Conservation (phyloP, 1,284 basidiomycete species). For the Papiliotrema flavescens region DNA sequence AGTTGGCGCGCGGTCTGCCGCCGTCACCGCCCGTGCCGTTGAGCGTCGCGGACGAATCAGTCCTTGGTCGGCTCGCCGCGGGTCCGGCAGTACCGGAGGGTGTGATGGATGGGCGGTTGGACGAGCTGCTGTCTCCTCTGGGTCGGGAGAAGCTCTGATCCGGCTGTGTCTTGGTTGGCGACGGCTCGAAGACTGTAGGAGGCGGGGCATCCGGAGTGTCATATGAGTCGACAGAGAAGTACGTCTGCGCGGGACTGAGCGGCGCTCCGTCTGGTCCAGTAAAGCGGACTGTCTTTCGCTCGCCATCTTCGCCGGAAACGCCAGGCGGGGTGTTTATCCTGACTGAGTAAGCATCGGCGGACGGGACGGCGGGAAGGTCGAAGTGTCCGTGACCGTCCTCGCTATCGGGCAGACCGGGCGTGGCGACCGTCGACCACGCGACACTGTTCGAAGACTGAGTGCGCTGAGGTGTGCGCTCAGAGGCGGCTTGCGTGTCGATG, state of each 20-base stretch:
- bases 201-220: constrained; percentile 39
- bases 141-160: neutral
- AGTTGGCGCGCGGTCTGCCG: neutral
- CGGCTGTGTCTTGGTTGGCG: constrained; percentile 5
- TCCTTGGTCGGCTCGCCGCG: neutral
- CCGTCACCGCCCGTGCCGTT: neutral
- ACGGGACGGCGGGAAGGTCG: constrained; percentile 14
- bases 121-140: neutral
- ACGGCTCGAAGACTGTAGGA: constrained; percentile 28
- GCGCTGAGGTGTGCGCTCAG: constrained; percentile 9
- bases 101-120: neutral
- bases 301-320: constrained; percentile 9
- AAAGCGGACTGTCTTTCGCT: constrained; percentile 44
- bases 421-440: constrained; percentile 45
- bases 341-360: constrained; percentile 11
- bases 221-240: constrained; percentile 34
- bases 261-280: constrained; percentile 48
- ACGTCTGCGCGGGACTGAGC: constrained; percentile 35
- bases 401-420: constrained; percentile 40
- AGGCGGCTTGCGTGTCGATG: constrained; percentile 9
- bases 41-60: neutral
- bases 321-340: neutral
- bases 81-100: neutral
- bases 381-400: constrained; percentile 19
- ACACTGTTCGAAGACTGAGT: constrained; percentile 18